Evolutionary conservation across 345 rosid genomes (phyloP), one percentile per base, ranked within the genome.

Genomic region (Murraya koenigii): DNA sequence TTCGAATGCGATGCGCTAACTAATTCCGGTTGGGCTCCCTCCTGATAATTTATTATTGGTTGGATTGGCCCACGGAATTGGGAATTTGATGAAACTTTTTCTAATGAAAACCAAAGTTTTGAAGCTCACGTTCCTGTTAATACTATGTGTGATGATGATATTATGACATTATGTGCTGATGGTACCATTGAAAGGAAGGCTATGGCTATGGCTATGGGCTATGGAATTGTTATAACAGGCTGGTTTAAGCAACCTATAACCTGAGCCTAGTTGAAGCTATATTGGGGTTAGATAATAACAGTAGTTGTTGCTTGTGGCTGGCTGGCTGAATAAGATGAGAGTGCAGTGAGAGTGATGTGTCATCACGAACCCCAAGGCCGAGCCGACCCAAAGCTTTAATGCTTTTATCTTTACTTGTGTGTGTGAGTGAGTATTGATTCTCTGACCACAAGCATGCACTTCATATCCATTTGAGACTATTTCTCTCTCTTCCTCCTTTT

Each of bases 1-100:
- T 35, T 23, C 47, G 23, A 35, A 5, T 75, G 86, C 74, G 84
- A 79, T 69, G 75, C 86, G 6, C 35, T 41, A 81, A 81, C 86
- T 30, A 75, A 73, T 14, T 19, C 35, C 14, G 8, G 1, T 17
- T 69, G 59, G 59, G 60, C 38, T 69, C 38, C 58, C 30, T 58
- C 35, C 3, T 33, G 8, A 3, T 19, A 6, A 32, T 64, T 64
- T 62, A 62, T 64, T 62, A 62, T 7, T 61, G 11, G n/a, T 54
- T 49, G 35, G 62, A 69, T 52, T 20, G 75, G 65, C 65, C 23
- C 75, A 36, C 58, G 8, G 30, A 62, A 61, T 23, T 59, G 26
- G 17, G 6, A 44, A 44, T 11, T 44, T 13, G 49, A 3, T 44
- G 49, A 44, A 13, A 11, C 3, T 44, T 44, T 44, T 44, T 44